Evolutionary conservation across 2,329 filamentous ascomycete species (phyloP), one percentile per base, ranked within the genome.

Genomic region (Diplodia scrobiculata): DNA sequence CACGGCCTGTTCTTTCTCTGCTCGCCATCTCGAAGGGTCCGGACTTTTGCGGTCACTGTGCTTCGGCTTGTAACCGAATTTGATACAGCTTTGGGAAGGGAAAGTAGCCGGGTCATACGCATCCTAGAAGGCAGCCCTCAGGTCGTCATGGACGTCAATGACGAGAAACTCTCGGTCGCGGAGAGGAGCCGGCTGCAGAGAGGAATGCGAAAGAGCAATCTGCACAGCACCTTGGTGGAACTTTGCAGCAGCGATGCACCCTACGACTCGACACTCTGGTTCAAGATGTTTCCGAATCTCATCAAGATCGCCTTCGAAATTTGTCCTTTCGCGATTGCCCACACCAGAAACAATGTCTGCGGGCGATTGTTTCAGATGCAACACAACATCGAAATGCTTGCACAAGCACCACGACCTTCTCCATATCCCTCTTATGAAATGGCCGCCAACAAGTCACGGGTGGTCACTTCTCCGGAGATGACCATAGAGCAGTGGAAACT

Each of bases 401-500:
- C 91, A 0, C 92, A 97, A 67, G 88, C 79, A 29, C 78, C 78
- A 21, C 81, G 82, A 74, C 67, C 78, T 70, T 69, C 72, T 71
- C 73, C 80, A 67, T 73, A 88, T 17, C 80, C 86, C 14, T 84
- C 88, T 71, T 86, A 90, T 69, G 87, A 87, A 64, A 81, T 84
- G 19, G 86, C 88, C 58, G 80, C 84, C 6, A 81, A 82, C 32
- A 88, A 84, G 73, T 85, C 84, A 67, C 87, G 78, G 17, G 69
- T 79, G 38, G 76, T 85, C 67, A 89, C 89, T 0, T 90, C 92
- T 19, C 91, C 93, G 0, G 92, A 96, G 72, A 87, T 96, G 25
- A 84, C 97, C 66, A 87, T 99, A 67, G 96, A 98, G 77, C 95
- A 99, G 75, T 99, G 94, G 94, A 98, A 97, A 78, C 82, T 98